Conservation (phyloP, 441 rosid species). For the Viola pubescens region DNA sequence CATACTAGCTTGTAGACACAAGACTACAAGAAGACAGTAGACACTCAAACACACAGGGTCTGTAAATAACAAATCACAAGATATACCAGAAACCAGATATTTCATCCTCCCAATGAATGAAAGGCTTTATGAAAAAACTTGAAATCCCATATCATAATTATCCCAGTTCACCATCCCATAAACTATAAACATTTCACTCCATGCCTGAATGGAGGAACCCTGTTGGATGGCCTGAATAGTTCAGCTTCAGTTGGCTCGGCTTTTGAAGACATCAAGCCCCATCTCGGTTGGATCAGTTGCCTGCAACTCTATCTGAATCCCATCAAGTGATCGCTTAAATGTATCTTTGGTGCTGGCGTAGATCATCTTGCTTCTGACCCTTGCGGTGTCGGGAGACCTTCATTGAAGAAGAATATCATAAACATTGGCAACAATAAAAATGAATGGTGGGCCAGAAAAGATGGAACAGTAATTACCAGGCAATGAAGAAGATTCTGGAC, state of each 20-base stretch:
- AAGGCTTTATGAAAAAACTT: constrained; percentile 24
- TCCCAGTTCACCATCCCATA: constrained; percentile 31
- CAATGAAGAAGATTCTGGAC: constrained; percentile 57
- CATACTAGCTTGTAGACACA: constrained; percentile 36
- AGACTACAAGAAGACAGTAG: constrained; percentile 22
- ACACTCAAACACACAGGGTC: constrained; percentile 25
- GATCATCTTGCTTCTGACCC: constrained; percentile 61
- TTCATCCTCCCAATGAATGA: constrained; percentile 21
- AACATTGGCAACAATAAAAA: constrained; percentile 1
- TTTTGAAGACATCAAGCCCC: constrained; percentile 47
- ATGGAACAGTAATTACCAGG: constrained; percentile 29
- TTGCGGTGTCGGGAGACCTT: constrained; percentile 50
- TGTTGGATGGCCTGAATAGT: constrained; percentile 12
- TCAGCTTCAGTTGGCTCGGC: constrained; percentile 41
- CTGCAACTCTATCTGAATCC: constrained; percentile 54
- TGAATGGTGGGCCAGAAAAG: background rate
- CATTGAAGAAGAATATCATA: constrained; percentile 2
- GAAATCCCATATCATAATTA: constrained; percentile 22
- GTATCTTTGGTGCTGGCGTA: constrained; percentile 61
- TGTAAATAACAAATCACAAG: constrained; percentile 26
- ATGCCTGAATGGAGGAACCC: constrained; percentile 16
- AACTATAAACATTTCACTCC: constrained; percentile 33
- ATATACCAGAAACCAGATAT: constrained; percentile 24
- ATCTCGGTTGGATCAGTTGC: constrained; percentile 63
- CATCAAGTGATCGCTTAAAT: constrained; percentile 51